Evolutionary conservation across 164 flowering plant species (phyloP).

Genomic region (Cinnamomum micranthum): DNA sequence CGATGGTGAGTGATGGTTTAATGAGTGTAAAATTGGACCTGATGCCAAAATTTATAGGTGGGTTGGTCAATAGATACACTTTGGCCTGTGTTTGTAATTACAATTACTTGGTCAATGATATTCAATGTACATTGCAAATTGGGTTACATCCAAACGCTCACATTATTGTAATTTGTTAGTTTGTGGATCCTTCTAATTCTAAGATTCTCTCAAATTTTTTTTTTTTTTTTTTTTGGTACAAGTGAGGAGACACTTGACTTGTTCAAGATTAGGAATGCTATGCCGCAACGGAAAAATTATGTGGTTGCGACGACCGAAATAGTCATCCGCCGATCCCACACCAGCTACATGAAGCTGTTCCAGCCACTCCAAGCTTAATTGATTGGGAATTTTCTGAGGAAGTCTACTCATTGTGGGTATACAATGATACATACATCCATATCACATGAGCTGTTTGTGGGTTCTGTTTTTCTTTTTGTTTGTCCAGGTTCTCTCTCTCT

Average conservation of each 20-base stretch:
- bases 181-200: neutral
- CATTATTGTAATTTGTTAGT: neutral
- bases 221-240: constrained; percentile 15
- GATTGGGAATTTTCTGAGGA: constrained; percentile 37
- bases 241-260: constrained; percentile 68
- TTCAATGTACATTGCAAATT: neutral
- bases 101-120: neutral
- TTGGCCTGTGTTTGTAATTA: too few species aligned
- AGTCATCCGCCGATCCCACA: constrained; percentile 21
- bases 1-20: too few species aligned
- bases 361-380: constrained; percentile 20
- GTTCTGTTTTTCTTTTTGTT: constrained; percentile 8
- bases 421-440: neutral
- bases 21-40: too few species aligned
- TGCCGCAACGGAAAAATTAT: neutral
- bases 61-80: too few species aligned
- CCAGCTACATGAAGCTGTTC: too few species aligned
- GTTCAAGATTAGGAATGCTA: constrained; percentile 55
- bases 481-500: neutral
- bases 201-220: neutral
- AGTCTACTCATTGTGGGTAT: neutral
- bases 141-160: neutral
- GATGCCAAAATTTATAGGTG: too few species aligned
- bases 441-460: constrained; percentile 10
- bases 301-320: constrained; percentile 72